A percentile compares a stretch with the other conserved stretches of the same genome.
These are phyloP conservation scores for Nigrospora osmanthi DNA, from an alignment of 2,329 filamentous ascomycete species.

Conservation along the genomic window DNA sequence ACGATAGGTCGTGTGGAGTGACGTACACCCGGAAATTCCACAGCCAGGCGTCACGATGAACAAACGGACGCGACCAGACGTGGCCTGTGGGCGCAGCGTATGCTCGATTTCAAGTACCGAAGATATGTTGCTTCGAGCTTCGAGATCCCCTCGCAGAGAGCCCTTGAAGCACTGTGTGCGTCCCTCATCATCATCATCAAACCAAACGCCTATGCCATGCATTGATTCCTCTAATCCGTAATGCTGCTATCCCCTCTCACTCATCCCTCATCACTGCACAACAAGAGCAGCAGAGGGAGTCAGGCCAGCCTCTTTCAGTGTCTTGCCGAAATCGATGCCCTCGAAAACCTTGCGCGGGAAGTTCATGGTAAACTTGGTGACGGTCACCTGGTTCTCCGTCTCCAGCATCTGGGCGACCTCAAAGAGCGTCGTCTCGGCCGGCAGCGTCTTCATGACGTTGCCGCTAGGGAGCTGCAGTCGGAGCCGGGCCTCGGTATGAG, in stretches of 20 bases:
- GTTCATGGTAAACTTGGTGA: conserved; percentile 73
- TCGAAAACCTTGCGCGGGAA: conserved; percentile 80
- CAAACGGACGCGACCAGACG: too few species aligned
- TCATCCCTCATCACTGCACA: conserved; percentile 43
- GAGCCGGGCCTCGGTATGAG: conserved; percentile 73
- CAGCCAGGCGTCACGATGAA: too few species aligned
- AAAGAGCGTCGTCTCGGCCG: conserved; percentile 85
- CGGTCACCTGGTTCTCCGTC: conserved; percentile 60
- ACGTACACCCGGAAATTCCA: too few species aligned
- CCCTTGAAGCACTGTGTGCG: too few species aligned
- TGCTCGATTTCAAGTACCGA: too few species aligned
- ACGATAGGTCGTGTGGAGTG: background rate
- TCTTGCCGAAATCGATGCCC: conserved; percentile 75
- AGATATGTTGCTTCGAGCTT: too few species aligned
- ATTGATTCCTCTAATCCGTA: conserved; percentile 2
- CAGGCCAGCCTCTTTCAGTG: conserved; percentile 84
- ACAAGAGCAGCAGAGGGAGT: conserved; percentile 87
- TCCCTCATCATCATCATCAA: too few species aligned
- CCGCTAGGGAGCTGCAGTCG: conserved; percentile 70
- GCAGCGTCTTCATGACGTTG: conserved; percentile 79
- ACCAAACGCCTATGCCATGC: conserved; percentile 6
- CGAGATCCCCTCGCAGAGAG: too few species aligned
- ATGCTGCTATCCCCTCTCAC: background rate
- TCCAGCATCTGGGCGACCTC: conserved; percentile 76
- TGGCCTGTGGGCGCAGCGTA: too few species aligned